Percentiles rank a stretch among this genome's conserved stretches.
These are phyloP conservation scores for Pyricularia grisea DNA, from an alignment of 2,329 filamentous ascomycete genomes.

Conservation along the genomic window DNA sequence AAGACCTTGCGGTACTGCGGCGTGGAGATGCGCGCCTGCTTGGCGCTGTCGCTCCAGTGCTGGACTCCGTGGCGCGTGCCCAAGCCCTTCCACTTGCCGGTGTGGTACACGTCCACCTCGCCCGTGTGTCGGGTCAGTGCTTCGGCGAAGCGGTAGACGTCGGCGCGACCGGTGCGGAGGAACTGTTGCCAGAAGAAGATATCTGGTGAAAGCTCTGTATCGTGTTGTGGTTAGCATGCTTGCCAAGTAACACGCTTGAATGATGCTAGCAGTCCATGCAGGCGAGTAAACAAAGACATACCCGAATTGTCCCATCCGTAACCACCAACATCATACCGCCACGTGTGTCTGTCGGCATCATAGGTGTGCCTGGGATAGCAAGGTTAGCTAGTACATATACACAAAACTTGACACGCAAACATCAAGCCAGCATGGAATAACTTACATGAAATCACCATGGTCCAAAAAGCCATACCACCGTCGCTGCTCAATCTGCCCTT, in stretches of 20 bases:
- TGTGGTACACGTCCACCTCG: conserved; percentile 54
- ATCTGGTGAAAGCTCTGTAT: conserved; percentile 46
- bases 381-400: not conserved
- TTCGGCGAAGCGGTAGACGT: conserved; percentile 50
- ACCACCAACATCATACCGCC: conserved; percentile 55
- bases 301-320: conserved; percentile 55
- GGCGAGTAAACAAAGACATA: not conserved
- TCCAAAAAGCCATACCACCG: conserved; percentile 57
- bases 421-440: no score
- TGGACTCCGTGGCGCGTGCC: conserved; percentile 55
- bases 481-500: conserved; percentile 43
- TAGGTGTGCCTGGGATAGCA: conserved; percentile 38
- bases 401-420: no score
- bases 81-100: conserved; percentile 47
- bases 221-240: not conserved
- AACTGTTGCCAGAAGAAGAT: conserved; percentile 56
- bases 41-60: conserved; percentile 51
- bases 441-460: conserved; percentile 46
- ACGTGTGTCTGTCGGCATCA: conserved; percentile 46
- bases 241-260: not conserved
- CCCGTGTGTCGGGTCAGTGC: conserved; percentile 47
- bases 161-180: conserved; percentile 45
- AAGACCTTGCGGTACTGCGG: conserved; percentile 47
- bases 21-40: conserved; percentile 52
- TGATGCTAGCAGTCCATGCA: no score